Conservation (phyloP, 768 basidiomycete species). For the Lentinula edodes region DNA sequence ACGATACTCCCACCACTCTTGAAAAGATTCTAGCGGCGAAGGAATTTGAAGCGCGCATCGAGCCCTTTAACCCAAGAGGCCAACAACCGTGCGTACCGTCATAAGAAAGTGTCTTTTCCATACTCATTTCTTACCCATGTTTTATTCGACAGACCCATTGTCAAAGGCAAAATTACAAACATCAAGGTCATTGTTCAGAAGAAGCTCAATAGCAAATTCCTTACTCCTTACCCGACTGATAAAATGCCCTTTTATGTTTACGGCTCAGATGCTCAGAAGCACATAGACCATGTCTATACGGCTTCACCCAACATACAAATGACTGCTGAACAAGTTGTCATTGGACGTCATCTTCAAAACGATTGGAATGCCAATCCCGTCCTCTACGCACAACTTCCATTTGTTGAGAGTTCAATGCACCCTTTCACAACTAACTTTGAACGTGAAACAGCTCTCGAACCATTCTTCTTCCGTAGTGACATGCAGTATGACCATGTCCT, state of each 20-base stretch:
- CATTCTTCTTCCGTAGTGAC: neutral
- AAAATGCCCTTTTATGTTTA: constrained; percentile 36
- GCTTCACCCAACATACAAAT: constrained; percentile 22
- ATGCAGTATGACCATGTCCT: neutral
- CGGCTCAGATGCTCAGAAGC: constrained; percentile 20
- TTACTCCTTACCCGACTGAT: constrained; percentile 20
- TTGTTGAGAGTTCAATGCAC: neutral
- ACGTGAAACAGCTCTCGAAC: neutral
- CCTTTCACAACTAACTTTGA: neutral
- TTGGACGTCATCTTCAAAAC: neutral
- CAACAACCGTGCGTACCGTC: constrained; percentile 2
- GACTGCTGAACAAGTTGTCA: constrained; percentile 13
- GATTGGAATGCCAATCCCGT: neutral
- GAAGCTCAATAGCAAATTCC: constrained; percentile 20
- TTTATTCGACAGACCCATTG: constrained; percentile 1
- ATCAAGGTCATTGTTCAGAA: constrained; percentile 25
- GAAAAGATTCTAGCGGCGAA: neutral
- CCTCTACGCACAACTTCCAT: neutral
- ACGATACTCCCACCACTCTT: neutral
- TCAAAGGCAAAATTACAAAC: constrained; percentile 16
- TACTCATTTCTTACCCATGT: neutral
- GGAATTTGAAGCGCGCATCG: neutral
- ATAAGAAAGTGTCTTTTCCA: neutral
- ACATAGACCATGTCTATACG: constrained; percentile 29
- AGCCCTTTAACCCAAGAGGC: neutral